Percentiles rank a stretch among this genome's conserved stretches.
Evolutionary conservation across 78 protist genomes (phyloP).

Genomic region (Dictyostelium discoideum): dicty_2.7 NC_007090.3:1392501-1393000

Average conservation of each 20-base stretch:
- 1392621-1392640: not conserved
- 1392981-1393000: too few relatives aligned
- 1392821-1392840: too few relatives aligned
- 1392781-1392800: not conserved
- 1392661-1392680: not conserved
- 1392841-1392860: too few relatives aligned
- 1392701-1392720: not conserved
- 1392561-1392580: not conserved
- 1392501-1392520: not conserved
- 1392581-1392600: not conserved
- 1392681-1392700: not conserved
- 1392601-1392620: not conserved
- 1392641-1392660: not conserved
- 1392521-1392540: not conserved
- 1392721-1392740: constrained; percentile 8
- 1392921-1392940: too few relatives aligned
- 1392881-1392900: too few relatives aligned
- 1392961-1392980: too few relatives aligned
- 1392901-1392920: too few relatives aligned
- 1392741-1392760: not conserved
- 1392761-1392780: not conserved
- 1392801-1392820: not conserved
- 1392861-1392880: too few relatives aligned
- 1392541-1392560: not conserved
- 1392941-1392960: too few relatives aligned